A percentile compares a stretch with the other conserved stretches of the same genome.
These are phyloP conservation scores for Glaciozyma martinii DNA, from an alignment of 768 basidiomycete species.

Conservation along the genomic window DNA sequence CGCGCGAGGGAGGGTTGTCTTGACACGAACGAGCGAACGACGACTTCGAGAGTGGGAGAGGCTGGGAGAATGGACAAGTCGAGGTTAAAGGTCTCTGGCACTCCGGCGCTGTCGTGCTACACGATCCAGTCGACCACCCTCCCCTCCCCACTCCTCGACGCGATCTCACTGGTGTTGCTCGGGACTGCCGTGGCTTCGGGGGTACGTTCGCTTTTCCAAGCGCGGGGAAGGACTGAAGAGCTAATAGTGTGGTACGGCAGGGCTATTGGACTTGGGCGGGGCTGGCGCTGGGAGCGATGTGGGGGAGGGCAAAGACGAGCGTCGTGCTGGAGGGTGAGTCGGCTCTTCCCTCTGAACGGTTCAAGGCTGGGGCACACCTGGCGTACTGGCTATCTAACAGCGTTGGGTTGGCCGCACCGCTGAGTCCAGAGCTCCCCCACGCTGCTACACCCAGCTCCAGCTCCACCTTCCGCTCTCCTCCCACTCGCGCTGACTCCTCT, in stretches of 20 bases:
- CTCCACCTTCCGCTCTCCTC: not conserved
- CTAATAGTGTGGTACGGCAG: not conserved
- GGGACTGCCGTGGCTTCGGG: not conserved
- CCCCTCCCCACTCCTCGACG: not conserved
- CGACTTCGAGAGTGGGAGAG: no score
- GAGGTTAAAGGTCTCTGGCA: no score
- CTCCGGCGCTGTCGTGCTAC: not conserved
- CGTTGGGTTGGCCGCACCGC: no score
- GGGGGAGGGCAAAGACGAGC: not conserved
- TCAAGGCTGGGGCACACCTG: no score
- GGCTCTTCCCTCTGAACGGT: no score
- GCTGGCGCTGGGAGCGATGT: not conserved
- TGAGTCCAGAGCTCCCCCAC: not conserved
- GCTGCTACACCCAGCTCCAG: no score
- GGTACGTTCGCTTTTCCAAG: not conserved
- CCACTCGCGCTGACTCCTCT: not conserved
- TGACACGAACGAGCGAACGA: no score
- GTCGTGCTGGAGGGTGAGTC: not conserved
- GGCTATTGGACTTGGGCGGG: conserved; percentile 2
- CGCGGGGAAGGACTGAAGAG: no score
- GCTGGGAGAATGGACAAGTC: no score
- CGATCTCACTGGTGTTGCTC: not conserved
- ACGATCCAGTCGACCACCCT: not conserved
- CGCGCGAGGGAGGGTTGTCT: no score
- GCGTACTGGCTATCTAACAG: no score